Evolutionary conservation across 495 filamentous ascomycete genomes (phyloP), one percentile per base, ranked within the genome.

Genomic region (Amphirosellinia nigrospora): DNA sequence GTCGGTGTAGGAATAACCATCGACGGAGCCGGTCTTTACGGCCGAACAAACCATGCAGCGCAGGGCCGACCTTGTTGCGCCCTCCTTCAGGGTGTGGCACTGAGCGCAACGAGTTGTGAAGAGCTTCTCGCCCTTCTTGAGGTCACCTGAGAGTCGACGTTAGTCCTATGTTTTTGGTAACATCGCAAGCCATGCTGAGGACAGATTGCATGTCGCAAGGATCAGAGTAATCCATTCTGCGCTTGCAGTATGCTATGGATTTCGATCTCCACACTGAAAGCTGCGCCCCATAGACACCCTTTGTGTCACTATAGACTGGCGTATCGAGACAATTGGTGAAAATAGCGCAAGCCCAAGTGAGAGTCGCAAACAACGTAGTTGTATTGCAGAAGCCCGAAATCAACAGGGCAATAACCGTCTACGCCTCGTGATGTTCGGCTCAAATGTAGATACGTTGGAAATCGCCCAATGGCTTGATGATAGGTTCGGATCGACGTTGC

Each of bases 51-150:
- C 96, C 96, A 90, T 95, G 90, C 66, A 99, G 90, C 81, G 94
- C 94, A 75, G 96, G 96, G 81, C 96, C 96, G 83, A 97, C 91
- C 89, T 98, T 98, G 93, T 98, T 95, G 83, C 91, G 73, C 85
- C 90, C 30, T 82, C 86, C 83, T 94, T 92, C 79, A 97, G 85
- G 80, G 92, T 98, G 87, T 99, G 96, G 90, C 96, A 99, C 85
- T 99, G 96, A 69, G 93, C 92, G 84, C 96, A 99, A 79, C 96
- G 91, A 74, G 96, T 99, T 92, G 97, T 97, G 93, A 98, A 99
- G 80, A 99, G 93, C 88, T 92, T 94, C 82, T 94, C 96, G 86
- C 96, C 96, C 90, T 99, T 99, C 84, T 94, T 92, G 78, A 88
- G 81, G 83, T 97, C 93, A 86, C 96, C 96, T 99, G 79, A 68